Base-by-base conservation (phyloP, 2,329 filamentous ascomycete genomes). In the Beauveria sp. region DNA sequence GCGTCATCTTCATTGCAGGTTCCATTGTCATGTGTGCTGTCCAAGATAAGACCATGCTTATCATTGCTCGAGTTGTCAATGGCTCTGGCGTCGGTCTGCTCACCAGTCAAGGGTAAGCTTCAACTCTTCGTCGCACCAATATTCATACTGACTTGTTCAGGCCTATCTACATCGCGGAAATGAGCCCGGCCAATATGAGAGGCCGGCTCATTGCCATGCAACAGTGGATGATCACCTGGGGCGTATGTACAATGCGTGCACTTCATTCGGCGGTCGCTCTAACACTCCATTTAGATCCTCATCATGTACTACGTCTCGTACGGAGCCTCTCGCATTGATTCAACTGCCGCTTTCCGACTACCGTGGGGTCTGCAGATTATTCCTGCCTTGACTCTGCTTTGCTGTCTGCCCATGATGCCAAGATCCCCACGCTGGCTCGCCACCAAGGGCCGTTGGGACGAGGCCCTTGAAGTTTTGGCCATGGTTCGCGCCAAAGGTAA, bases 281-380 rank as follows among this genome's bases (percentile, higher is more conserved):
- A 52, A 61, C 44, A 16, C 5, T 43, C 2, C 87, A 64, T 64
- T 63, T 20, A 67, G 64, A 87, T 87, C 64, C 69, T 87, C 64
- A 84, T 87, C 72, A 87, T 87, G 83, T 88, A 85, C 75, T 87
- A 83, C 65, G 83, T 87, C 68, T 82, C 79, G 12, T 85, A 84
- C 65, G 86, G 83, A 41, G 83, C 81, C 69, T 82, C 79, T 56
- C 84, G 79, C 68, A 80, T 88, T 62, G 63, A 74, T 0, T 83
- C 84, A 20, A 70, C 79, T 1, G 78, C 80, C 6, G 80, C 83
- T 2, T 88, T 86, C 76, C 75, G 84, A 44, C 76, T 84, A 0
- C 83, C 85, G n/a, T 87, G 84, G 84, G 84, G 79, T 61, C 72
- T 84, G 2, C 84, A 87, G 69, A 84, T 85, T 71, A 71, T 87